Base-by-base conservation (phyloP, 2,329 filamentous ascomycete species). In the Cladosporium sp. region DNA sequence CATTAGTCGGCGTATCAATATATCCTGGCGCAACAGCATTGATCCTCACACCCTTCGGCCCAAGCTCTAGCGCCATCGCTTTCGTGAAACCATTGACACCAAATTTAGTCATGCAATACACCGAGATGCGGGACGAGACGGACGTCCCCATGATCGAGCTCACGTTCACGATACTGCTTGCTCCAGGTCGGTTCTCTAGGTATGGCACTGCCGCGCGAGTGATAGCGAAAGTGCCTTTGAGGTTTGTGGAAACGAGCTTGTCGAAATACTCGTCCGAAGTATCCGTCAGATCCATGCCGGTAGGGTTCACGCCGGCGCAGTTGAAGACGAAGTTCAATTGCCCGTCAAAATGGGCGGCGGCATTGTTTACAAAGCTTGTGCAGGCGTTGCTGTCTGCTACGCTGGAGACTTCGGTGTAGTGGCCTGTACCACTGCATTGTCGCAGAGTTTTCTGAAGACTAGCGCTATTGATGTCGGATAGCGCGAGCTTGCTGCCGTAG, bases 1-100 rank as follows among this genome's bases (percentile, higher is more conserved):
- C 77, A 70, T 80, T 82, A 5, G 74, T 75, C 15, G 77, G 76
- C 52, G 78, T 80, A 61, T 78, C 71, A 51, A 78, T 79, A 47
- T 77, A 76, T 4, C 74, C 74, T 1, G 74, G 74, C 40, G 72
- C 72, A 3, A 76, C 61, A 17, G 70, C 73, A 62, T 76, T 76
- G 37, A 75, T 71, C 34, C 74, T 64, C 25, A 76, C 71, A 4
- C 72, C 72, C 43, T 70, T 68, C 3, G 69, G 66, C 0, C 70
- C 74, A 61, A 74, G 68, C 61, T 76, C 74, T 54, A 73, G 64
- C 5, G 73, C 73, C 76, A 78, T 67, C 56, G 69, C 49, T 80
- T 77, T 77, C 12, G 76, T 78, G 54, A 80, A 68, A 1, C 75
- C 77, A 5, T 79, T 67, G 3, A 80, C 61, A 2, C 70, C 77